Evolutionary conservation across 2,329 filamentous ascomycete species (phyloP).

Genomic region (Calonectria crousiana): DNA sequence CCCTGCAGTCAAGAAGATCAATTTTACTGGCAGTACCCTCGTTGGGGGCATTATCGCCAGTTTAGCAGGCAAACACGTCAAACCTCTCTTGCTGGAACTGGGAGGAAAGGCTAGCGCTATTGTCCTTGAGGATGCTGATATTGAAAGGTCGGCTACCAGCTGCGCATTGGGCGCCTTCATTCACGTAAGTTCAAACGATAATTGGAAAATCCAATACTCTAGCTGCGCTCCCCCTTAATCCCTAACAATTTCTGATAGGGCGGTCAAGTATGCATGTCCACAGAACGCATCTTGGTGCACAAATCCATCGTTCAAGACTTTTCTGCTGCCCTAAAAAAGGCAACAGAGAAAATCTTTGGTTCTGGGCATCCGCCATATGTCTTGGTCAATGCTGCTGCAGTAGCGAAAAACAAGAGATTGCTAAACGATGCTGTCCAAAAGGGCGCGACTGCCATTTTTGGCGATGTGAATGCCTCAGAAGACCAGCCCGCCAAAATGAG

Average conservation of each 20-base stretch:
- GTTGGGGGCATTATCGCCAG: conserved; percentile 80
- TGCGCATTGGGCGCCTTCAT: conserved; percentile 57
- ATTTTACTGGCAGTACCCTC: conserved; percentile 82
- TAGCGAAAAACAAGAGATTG: conserved; percentile 73
- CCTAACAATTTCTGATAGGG: conserved; percentile 64
- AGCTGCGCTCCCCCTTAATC: conserved; percentile 54
- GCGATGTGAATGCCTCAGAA: conserved; percentile 47
- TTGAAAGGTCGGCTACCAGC: conserved; percentile 76
- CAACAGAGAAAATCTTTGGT: conserved; percentile 55
- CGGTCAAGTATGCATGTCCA: conserved; percentile 89
- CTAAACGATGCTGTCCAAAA: conserved; percentile 75
- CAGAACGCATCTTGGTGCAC: conserved; percentile 76
- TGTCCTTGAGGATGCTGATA: conserved; percentile 82
- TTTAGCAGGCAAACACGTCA: conserved; percentile 77
- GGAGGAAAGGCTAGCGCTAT: conserved; percentile 85
- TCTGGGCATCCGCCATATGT: conserved; percentile 68
- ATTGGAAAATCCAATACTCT: not conserved
- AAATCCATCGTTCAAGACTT: conserved; percentile 58
- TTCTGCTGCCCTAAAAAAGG: conserved; percentile 51
- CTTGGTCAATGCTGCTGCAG: conserved; percentile 76
- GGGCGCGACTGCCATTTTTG: conserved; percentile 66
- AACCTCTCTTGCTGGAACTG: conserved; percentile 83
- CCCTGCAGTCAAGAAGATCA: conserved; percentile 78
- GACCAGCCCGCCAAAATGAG: conserved; percentile 59
- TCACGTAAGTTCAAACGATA: conserved; percentile 57